A percentile compares a stretch with the other conserved stretches of the same genome.
Conservation (phyloP, 495 filamentous ascomycete genomes). For the Cladorrhinum samala region DNA sequence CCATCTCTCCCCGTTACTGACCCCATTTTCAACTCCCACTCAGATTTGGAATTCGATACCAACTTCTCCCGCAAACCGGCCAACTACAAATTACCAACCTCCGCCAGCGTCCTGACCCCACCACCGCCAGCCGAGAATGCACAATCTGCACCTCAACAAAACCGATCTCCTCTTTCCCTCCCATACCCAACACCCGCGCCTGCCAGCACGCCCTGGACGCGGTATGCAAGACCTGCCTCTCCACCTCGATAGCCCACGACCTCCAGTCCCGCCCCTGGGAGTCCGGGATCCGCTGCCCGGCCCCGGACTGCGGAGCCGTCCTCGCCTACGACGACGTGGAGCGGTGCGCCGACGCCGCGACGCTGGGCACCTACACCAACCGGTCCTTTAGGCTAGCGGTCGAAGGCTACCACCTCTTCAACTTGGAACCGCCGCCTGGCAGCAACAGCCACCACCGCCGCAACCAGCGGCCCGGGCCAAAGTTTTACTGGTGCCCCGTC, state of each 20-base stretch:
- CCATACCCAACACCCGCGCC: slow-evolving; percentile 13
- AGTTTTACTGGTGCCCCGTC: too few species aligned
- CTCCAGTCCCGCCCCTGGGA: slow-evolving; percentile 13
- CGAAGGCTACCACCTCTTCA: too few species aligned
- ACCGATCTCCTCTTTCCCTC: slow-evolving; percentile 14
- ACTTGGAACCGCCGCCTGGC: too few species aligned
- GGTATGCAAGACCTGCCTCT: slow-evolving; percentile 26
- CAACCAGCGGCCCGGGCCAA: too few species aligned
- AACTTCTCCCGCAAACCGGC: neutral
- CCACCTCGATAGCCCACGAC: slow-evolving; percentile 20
- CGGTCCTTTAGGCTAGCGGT: too few species aligned
- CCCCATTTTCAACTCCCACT: neutral
- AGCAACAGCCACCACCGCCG: too few species aligned
- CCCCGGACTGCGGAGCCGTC: slow-evolving; percentile 14
- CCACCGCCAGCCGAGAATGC: slow-evolving; percentile 18
- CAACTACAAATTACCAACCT: slow-evolving; percentile 14
- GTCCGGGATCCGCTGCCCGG: slow-evolving; percentile 30
- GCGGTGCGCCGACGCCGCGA: slow-evolving; percentile 18
- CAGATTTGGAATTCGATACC: neutral
- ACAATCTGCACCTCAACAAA: slow-evolving; percentile 28
- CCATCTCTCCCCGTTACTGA: too few species aligned
- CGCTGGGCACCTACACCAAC: neutral
- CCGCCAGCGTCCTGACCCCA: slow-evolving; percentile 5
- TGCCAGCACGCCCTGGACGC: slow-evolving; percentile 22
- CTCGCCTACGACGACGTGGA: slow-evolving; percentile 25